These are phyloP conservation scores for Austropuccinia psidii DNA, from an alignment of 1,284 basidiomycete genomes.

Conservation along the genomic window DNA sequence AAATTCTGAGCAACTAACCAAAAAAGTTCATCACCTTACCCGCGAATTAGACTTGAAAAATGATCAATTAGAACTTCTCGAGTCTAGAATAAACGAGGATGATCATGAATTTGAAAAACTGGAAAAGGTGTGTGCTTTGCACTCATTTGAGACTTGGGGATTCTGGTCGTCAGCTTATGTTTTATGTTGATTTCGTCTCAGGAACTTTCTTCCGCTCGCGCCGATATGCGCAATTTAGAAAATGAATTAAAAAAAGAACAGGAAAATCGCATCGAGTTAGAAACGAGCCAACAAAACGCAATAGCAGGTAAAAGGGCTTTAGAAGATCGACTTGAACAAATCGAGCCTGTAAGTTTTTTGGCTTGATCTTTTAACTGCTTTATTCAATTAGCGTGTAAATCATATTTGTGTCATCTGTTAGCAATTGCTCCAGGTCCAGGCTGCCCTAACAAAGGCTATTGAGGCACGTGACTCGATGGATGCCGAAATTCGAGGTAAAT, in stretches of 20 bases:
- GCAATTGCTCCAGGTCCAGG: conserved; percentile 19
- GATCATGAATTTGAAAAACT: conserved; percentile 21
- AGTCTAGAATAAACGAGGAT: background rate
- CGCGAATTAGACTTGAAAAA: background rate
- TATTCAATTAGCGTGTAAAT: background rate
- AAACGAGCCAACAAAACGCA: background rate
- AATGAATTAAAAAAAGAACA: background rate
- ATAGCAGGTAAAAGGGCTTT: background rate
- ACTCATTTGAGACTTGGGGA: background rate
- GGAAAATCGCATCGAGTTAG: background rate
- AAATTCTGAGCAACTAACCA: background rate
- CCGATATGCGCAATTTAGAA: background rate
- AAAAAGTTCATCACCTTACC: background rate
- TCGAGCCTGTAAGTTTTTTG: conserved; percentile 2
- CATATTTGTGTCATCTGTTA: background rate
- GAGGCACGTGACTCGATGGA: conserved; percentile 25
- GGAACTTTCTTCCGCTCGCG: conserved; percentile 1
- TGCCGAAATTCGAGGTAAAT: conserved; percentile 31
- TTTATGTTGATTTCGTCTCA: background rate
- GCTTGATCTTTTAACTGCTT: background rate
- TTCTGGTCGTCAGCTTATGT: too few relatives aligned
- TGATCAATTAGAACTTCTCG: conserved; percentile 21
- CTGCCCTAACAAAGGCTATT: conserved; percentile 19
- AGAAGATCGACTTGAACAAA: conserved; percentile 10
- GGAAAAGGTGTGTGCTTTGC: background rate